Percentiles rank a stretch among this genome's conserved stretches.
Conservation (phyloP, 371 early-diverging fungal genomes). For the Apophysomyces trapeziformis region DNA sequence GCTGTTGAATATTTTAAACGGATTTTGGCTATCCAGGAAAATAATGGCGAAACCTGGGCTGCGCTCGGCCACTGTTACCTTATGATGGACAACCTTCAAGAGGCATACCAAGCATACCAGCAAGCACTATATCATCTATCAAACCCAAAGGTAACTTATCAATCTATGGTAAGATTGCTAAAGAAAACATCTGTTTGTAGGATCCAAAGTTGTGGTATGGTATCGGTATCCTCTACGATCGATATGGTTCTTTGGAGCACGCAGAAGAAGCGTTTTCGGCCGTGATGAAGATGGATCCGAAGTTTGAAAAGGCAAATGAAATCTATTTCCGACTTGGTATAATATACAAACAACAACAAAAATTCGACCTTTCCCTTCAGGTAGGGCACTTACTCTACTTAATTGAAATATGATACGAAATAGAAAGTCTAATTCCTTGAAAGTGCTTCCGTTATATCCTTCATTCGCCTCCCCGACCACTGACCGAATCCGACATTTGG, state of each 20-base stretch:
- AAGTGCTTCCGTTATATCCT: conserved; percentile 91
- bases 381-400: conserved; percentile 33
- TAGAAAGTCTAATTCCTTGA: not conserved
- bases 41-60: conserved; percentile 93
- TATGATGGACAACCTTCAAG: conserved; percentile 91
- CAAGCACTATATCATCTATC: conserved; percentile 89
- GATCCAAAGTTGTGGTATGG: conserved; percentile 98
- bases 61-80: conserved; percentile 93
- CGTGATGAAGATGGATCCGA: conserved; percentile 81
- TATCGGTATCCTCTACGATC: conserved; percentile 94
- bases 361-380: conserved; percentile 81
- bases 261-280: conserved; percentile 95
- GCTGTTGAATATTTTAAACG: conserved; percentile 91
- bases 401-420: not conserved
- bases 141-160: conserved; percentile 65
- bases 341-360: conserved; percentile 92
- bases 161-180: not conserved
- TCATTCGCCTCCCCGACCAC: conserved; percentile 83
- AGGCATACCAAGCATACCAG: conserved; percentile 93
- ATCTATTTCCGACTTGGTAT: conserved; percentile 95
- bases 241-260: conserved; percentile 91
- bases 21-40: conserved; percentile 76
- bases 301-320: conserved; percentile 93
- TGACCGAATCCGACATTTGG: conserved; percentile 92
- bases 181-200: conserved; percentile 30